Conservation (phyloP, 306 rosid genomes). For the Pachyrhizus erosus region DNA sequence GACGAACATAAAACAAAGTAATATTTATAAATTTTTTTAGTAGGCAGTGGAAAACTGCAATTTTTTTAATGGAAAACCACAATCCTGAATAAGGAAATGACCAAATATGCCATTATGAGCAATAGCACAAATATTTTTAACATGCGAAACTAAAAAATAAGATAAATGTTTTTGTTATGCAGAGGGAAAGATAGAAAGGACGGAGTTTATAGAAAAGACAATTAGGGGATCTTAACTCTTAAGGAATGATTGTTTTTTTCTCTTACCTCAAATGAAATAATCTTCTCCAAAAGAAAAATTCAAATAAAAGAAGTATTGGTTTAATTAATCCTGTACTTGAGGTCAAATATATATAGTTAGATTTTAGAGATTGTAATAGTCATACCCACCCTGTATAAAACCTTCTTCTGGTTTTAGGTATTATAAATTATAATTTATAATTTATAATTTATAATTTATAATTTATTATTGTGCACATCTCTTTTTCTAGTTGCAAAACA, state of each 20-base stretch:
- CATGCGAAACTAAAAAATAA: no score
- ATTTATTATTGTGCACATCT: conserved; percentile 7
- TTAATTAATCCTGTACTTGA: neutral
- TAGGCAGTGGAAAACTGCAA: no score
- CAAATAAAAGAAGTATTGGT: neutral
- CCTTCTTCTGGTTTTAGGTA: neutral
- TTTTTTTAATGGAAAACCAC: no score
- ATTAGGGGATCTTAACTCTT: neutral
- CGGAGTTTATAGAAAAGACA: neutral
- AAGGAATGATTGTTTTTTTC: neutral
- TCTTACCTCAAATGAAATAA: neutral
- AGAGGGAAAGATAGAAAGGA: neutral
- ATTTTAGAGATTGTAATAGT: neutral
- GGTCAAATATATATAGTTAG: neutral
- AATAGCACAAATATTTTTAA: no score
- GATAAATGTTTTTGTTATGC: neutral
- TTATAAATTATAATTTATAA: no score
- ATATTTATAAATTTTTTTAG: no score
- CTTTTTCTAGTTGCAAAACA: conserved; percentile 6
- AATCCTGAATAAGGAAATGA: no score
- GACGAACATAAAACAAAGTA: no score
- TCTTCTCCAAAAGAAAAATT: neutral
- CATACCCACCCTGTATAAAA: neutral
- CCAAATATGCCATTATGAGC: no score
- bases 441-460: no score